Evolutionary conservation across 2,329 filamentous ascomycete genomes (phyloP), one percentile per base, ranked within the genome.

Genomic region (Talaromyces sp.): DNA sequence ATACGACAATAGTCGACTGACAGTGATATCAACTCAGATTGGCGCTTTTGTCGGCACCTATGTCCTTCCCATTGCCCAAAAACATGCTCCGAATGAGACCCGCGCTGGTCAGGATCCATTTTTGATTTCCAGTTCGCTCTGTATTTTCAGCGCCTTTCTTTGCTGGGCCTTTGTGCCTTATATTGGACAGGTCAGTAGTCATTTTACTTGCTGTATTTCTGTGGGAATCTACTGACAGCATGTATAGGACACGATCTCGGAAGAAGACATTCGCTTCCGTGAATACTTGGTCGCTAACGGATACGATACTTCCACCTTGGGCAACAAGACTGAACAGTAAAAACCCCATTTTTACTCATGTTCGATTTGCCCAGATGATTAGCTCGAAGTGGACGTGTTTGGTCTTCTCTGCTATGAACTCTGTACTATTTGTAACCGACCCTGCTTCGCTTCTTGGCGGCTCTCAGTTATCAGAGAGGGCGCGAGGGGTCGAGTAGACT

Each of bases 11-110:
- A 12, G 26, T 17, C 19, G 24, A 3, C 48, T 27, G 12, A 52
- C 43, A n/a, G 4, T 29, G 48, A 52, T 50, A 8, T 21, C 24
- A n/a, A 26, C 24, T 3, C 3, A 80, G 65, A 68, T 80, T 19
- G 78, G 78, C 55, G 92, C 91, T 2, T 96, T 96, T 67, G 85
- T 95, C 9, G 92, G 92, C 10, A 91, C 88, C 1, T 92, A 90
- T 67, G 86, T 94, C 12, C 91, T 94, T 69, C 88, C 88, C 0
- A 84, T 91, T 62, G 88, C 92, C 59, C 74, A 79, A 62, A 76
- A 80, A 27, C 80, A 85, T 56, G 82, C 82, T 0, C 86, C 79
- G 58, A 78, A 82, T 57, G 74, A 75, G 0, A 76, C 83, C 21
- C 81, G 84, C 21, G 80, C 81, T 5, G 90, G 90, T 0, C 91